phyloP scores from a whole-genome alignment of 805 yeast genomes.

The Komagataella populi region DNA sequence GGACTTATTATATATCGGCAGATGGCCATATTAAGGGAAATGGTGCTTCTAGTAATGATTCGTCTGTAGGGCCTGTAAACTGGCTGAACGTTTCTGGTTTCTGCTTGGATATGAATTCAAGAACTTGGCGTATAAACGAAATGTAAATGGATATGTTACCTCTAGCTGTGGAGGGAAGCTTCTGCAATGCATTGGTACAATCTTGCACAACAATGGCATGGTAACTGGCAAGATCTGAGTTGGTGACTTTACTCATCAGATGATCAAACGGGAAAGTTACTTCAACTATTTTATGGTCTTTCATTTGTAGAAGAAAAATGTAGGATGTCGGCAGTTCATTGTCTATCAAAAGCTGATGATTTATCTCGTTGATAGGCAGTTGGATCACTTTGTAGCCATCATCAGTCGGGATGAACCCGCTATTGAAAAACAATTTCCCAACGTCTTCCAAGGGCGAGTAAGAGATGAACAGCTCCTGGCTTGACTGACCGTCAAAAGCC shows the following conservation, averaged over 20 bases:
- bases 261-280: background rate
- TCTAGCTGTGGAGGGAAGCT: background rate
- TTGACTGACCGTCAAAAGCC: background rate
- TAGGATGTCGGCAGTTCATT: background rate
- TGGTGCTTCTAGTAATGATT: background rate
- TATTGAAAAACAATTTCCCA: constrained; percentile 22
- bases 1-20: background rate
- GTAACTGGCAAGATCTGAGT: background rate
- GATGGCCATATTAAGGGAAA: background rate
- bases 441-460: constrained; percentile 31
- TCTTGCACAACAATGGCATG: background rate
- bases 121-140: background rate
- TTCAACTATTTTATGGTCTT: background rate
- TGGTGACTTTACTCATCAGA: background rate
- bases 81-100: background rate
- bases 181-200: background rate
- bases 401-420: constrained; percentile 32
- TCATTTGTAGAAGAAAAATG: background rate
- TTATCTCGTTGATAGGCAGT: background rate
- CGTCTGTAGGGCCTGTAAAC: background rate
- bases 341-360: background rate
- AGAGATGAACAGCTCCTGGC: constrained; percentile 26
- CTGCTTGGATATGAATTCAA: background rate
- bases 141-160: background rate
- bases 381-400: background rate